Base-by-base conservation (phyloP, 1,284 basidiomycete species). In the Golubevia sp. region DNA sequence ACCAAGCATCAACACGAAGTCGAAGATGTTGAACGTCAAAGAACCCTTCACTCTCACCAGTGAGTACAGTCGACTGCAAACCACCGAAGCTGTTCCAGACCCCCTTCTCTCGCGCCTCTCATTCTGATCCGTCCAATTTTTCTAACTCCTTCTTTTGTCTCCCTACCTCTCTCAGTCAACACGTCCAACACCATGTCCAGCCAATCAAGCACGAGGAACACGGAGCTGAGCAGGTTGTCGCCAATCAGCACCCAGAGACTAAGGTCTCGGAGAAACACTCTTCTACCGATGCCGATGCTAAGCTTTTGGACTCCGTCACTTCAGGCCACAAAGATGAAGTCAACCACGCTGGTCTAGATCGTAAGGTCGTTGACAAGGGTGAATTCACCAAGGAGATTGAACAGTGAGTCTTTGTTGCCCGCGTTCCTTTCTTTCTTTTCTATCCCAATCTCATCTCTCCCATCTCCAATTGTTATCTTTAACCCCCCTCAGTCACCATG, bases 151-250 rank as follows among this genome's bases (percentile, higher is more conserved):
- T n/a, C n/a, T n/a, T n/a, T n/a, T n/a, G n/a, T n/a, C n/a, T n/a
- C n/a, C n/a, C n/a, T n/a, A n/a, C n/a, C n/a, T n/a, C n/a, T n/a
- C n/a, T n/a, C n/a, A n/a, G n/a, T n/a, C n/a, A n/a, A n/a, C n/a
- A n/a, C n/a, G n/a, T n/a, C n/a, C 75, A 79, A 73, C 75, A 76
- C 72, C 77, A 79, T 67, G 71, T 71, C 48, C 76, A 78, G 70
- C 76, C 74, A 49, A 65, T 79, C 27, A 57, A 68, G 15, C 74
- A 79, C 62, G 56, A 68, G 23, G 69, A 76, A 61, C 76, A 79
- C 68, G 30, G 58, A 7, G 66, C 72, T 34, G 77, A 79, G 68
- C 65, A 77, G 71, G 34, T 66, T 15, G 74, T 78, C 68, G 26
- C 54, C 30, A 73, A 73, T 64, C 58, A 73, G 23, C 68, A 70